These are phyloP conservation scores for Thalassiosira mediterranea DNA, from an alignment of 352 stramenopile species.

Conservation along the genomic window DNA sequence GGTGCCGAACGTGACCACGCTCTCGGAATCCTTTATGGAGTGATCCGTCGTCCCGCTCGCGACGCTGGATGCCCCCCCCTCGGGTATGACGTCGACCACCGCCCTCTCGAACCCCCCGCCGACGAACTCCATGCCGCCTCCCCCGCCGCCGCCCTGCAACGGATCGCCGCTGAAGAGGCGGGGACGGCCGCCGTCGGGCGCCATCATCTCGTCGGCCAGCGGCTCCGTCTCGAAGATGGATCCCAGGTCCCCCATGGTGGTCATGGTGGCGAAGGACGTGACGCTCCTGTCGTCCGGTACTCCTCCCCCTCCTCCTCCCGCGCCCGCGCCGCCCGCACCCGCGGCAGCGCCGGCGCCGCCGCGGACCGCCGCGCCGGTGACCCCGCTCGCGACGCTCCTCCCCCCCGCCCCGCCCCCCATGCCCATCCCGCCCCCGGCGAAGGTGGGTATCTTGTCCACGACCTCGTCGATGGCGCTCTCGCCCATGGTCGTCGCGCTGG, in stretches of 20 bases:
- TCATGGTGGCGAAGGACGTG: constrained; percentile 41
- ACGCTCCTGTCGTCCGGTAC: constrained; percentile 33
- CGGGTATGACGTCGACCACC: constrained; percentile 26
- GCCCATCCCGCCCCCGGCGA: constrained; percentile 13
- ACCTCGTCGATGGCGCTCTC: constrained; percentile 8
- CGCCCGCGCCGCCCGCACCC: too few species aligned
- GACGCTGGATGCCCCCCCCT: constrained; percentile 10
- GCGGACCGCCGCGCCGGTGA: constrained; percentile 22
- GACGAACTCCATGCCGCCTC: constrained; percentile 3
- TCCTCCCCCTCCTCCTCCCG: constrained; percentile 12
- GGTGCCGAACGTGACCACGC: constrained; percentile 23
- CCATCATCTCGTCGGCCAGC: constrained; percentile 14
- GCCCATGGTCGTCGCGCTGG: neutral
- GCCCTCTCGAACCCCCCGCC: constrained; percentile 7
- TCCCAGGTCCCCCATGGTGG: constrained; percentile 30
- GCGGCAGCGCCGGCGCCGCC: neutral
- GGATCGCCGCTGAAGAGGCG: constrained; percentile 3
- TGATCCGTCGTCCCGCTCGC: constrained; percentile 25
- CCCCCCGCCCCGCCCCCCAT: constrained; percentile 11
- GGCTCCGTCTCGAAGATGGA: constrained; percentile 21
- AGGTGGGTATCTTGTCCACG: constrained; percentile 34
- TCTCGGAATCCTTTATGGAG: constrained; percentile 10
- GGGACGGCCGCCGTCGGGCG: constrained; percentile 4
- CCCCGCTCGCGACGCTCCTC: constrained; percentile 12
- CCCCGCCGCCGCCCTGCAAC: too few species aligned